These are phyloP conservation scores for Fusarium coicis DNA, from an alignment of 2,329 filamentous ascomycete species.

Conservation along the genomic window DNA sequence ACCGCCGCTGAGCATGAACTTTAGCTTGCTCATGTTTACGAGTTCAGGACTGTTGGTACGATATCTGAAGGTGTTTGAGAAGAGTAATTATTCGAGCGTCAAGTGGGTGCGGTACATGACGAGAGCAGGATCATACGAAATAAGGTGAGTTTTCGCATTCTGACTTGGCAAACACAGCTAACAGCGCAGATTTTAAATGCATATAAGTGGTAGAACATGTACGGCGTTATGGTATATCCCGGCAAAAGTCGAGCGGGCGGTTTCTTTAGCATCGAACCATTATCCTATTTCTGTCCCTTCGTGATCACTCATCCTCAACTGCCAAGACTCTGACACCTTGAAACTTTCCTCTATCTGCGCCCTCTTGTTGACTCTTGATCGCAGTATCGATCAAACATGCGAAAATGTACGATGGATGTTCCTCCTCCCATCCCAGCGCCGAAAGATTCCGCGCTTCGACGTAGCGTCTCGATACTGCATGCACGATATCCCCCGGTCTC, in stretches of 20 bases:
- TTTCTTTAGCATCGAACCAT: constrained; percentile 40
- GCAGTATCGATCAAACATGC: constrained; percentile 44
- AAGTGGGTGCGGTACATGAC: constrained; percentile 99
- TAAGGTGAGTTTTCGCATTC: constrained; percentile 68
- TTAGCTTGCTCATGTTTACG: constrained; percentile 97
- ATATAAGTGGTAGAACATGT: constrained; percentile 42
- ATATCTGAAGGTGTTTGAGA: constrained; percentile 99
- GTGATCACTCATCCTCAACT: constrained; percentile 41
- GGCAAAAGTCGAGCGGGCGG: constrained; percentile 46
- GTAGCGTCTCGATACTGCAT: constrained; percentile 46
- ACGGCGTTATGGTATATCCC: constrained; percentile 48
- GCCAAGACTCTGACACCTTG: constrained; percentile 43
- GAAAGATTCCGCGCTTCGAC: constrained; percentile 49
- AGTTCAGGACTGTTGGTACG: constrained; percentile 91
- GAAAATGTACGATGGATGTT: constrained; percentile 47
- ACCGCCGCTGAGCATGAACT: constrained; percentile 90
- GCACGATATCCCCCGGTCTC: constrained; percentile 45
- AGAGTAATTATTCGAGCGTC: constrained; percentile 97
- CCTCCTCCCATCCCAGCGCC: constrained; percentile 45
- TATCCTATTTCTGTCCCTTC: constrained; percentile 13
- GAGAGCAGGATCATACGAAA: constrained; percentile 95
- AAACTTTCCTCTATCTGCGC: constrained; percentile 30
- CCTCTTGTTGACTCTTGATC: constrained; percentile 47
- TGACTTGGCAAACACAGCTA: constrained; percentile 11
- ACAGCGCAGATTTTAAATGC: constrained; percentile 50